Base-by-base conservation (phyloP, 495 filamentous ascomycete species). In the Annulohypoxylon bovei region DNA sequence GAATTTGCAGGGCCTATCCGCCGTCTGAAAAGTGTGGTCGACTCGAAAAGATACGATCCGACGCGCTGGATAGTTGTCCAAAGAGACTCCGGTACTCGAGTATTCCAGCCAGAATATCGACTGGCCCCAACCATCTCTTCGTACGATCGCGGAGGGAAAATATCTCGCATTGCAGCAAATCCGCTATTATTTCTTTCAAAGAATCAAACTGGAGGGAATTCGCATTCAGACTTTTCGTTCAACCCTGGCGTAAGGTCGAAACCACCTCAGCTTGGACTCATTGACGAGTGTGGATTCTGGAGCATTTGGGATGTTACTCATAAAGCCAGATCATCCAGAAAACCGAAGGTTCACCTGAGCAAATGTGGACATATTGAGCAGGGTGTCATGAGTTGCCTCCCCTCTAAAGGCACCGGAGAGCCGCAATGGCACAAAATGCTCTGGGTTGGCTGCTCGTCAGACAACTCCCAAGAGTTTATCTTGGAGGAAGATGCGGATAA, bases 221-320 rank as follows among this genome's bases (percentile, higher is more conserved):
- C 81, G 6, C 92, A 95, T 76, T 87, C 88, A 0, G 91, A 95
- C 78, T 85, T 94, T 6, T 78, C 89, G 8, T 96, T 97, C 74
- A 94, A 92, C 69, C 91, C 92, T n/a, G 89, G 87, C 81, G 86
- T 88, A 70, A 80, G 85, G 65, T 83, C 84, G 11, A 77, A 75
- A 47, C 75, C 71, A 1, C 79, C 79, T 11, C 90, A 92, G 75
- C 79, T 97, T 52, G 92, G 83, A 8, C 84, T 95, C 22, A 82
- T 97, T 22, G 93, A 97, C 73, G 84, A 87, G 40, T 72, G 77
- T 46, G 94, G 93, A 0, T 81, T 82, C 32, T 97, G 94, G 94
- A 89, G 81, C 70, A 76, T 96, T 3, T 96, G 90, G 89, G 86
- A 93, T 62, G 78, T 96, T 25, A 7, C 56, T 35, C 62, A 72